Evolutionary conservation across 768 basidiomycete genomes (phyloP).

Genomic region (Hypholoma fasciculare): DNA sequence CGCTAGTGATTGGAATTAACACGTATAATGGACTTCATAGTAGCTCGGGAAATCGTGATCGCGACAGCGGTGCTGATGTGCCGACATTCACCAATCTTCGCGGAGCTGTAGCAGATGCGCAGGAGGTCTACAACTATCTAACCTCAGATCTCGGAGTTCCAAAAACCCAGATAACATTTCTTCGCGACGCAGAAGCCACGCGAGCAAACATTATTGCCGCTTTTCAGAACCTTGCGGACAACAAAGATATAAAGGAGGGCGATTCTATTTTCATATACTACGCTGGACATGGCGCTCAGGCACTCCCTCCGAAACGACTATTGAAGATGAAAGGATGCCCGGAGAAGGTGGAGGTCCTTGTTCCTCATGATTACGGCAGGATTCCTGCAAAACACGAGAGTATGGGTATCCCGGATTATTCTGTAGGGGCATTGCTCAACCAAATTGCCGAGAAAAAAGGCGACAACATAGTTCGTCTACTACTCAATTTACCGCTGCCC

Average conservation of each 20-base stretch:
- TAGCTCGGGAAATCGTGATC: too few species aligned
- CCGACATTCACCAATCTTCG: not conserved
- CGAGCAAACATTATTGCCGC: conserved; percentile 8
- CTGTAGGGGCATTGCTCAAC: conserved; percentile 9
- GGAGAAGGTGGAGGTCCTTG: conserved; percentile 1
- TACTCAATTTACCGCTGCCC: not conserved
- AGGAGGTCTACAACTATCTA: conserved; percentile 3
- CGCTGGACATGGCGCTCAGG: conserved; percentile 11
- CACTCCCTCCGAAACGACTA: not conserved
- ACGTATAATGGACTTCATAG: not conserved
- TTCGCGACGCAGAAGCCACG: conserved; percentile 7
- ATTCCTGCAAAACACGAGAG: not conserved
- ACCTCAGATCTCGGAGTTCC: not conserved
- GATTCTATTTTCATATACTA: conserved; percentile 12
- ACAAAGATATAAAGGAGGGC: not conserved
- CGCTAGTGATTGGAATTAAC: conserved; percentile 12
- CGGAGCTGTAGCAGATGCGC: conserved; percentile 8
- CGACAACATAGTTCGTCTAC: conserved; percentile 15
- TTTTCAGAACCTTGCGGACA: not conserved
- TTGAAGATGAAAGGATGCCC: not conserved
- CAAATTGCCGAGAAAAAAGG: conserved; percentile 13
- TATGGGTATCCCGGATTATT: conserved; percentile 12
- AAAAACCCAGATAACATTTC: not conserved
- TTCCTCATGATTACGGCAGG: conserved; percentile 6
- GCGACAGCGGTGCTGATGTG: not conserved